phyloP scores from a whole-genome alignment of 106 monocot species.

The Alisma plantagoaquatica region DNA sequence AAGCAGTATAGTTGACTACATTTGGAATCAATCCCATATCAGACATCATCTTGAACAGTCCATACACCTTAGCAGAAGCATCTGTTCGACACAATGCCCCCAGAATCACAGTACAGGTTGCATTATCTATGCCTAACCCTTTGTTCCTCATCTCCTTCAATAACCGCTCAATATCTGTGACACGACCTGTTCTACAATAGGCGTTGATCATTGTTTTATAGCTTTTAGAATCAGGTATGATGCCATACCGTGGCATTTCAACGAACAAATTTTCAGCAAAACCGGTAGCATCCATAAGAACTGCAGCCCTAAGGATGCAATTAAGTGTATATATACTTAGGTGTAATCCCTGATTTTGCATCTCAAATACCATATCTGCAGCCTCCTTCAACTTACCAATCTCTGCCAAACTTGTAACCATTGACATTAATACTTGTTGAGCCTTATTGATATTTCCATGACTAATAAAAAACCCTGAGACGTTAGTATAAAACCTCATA shows the following conservation, averaged over 20 bases:
- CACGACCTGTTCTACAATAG: slow-evolving; percentile 33
- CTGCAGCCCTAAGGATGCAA: slow-evolving; percentile 40
- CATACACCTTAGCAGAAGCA: slow-evolving; percentile 22
- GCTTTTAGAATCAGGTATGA: slow-evolving; percentile 31
- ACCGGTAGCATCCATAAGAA: slow-evolving; percentile 21
- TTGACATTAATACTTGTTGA: slow-evolving; percentile 67
- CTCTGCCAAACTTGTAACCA: slow-evolving; percentile 59
- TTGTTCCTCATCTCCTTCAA: slow-evolving; percentile 39
- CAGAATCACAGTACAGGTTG: slow-evolving; percentile 55
- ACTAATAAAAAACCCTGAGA: slow-evolving; percentile 37
- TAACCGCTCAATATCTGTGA: slow-evolving; percentile 39
- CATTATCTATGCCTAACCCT: slow-evolving; percentile 53
- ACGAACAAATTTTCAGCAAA: slow-evolving; percentile 52
- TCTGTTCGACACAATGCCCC: slow-evolving; percentile 56
- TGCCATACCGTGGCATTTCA: slow-evolving; percentile 46
- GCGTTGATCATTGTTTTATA: slow-evolving; percentile 55
- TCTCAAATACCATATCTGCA: slow-evolving; percentile 81
- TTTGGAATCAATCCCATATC: slow-evolving; percentile 55
- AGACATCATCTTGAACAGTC: slow-evolving; percentile 55
- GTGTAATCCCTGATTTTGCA: slow-evolving; percentile 75
- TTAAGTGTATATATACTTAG: slow-evolving; percentile 59
- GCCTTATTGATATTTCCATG: slow-evolving; percentile 62
- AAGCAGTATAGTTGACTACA: slow-evolving; percentile 84
- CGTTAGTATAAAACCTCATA: slow-evolving; percentile 57
- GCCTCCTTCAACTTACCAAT: slow-evolving; percentile 62